Evolutionary conservation across 495 filamentous ascomycete genomes (phyloP).

Genomic region (Daldinia childiae): DNA sequence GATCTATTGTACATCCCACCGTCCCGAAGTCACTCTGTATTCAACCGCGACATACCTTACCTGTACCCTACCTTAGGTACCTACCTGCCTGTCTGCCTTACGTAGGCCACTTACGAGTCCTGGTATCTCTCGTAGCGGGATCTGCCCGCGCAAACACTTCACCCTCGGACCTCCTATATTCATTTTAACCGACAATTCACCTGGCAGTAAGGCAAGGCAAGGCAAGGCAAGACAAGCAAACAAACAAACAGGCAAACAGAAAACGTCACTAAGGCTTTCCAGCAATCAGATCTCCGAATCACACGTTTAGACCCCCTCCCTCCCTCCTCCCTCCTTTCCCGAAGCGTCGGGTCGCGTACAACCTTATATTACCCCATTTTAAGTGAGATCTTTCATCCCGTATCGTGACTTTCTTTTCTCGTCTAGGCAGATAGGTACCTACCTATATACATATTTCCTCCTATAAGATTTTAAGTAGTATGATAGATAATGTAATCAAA

Average conservation of each 20-base stretch:
- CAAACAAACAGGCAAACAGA: constrained; percentile 10
- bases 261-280: constrained; percentile 21
- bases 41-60: no score
- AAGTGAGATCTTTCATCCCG: constrained; percentile 32
- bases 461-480: no score
- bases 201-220: neutral
- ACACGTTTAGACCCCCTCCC: constrained; percentile 21
- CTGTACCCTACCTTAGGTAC: neutral
- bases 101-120: neutral
- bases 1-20: constrained; percentile 28
- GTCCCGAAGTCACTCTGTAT: neutral
- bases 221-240: constrained; percentile 15
- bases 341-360: constrained; percentile 42
- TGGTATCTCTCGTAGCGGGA: neutral
- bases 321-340: constrained; percentile 30
- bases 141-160: neutral
- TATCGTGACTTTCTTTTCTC: constrained; percentile 14
- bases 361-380: constrained; percentile 39
- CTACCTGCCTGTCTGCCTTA: neutral
- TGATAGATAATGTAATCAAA: no score
- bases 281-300: constrained; percentile 42
- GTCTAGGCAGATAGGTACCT: constrained; percentile 1
- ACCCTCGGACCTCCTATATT: neutral
- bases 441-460: no score
- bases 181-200: neutral